Evolutionary conservation across 352 stramenopile species (phyloP).

Genomic region (Globisporangium apiculatum): DNA sequence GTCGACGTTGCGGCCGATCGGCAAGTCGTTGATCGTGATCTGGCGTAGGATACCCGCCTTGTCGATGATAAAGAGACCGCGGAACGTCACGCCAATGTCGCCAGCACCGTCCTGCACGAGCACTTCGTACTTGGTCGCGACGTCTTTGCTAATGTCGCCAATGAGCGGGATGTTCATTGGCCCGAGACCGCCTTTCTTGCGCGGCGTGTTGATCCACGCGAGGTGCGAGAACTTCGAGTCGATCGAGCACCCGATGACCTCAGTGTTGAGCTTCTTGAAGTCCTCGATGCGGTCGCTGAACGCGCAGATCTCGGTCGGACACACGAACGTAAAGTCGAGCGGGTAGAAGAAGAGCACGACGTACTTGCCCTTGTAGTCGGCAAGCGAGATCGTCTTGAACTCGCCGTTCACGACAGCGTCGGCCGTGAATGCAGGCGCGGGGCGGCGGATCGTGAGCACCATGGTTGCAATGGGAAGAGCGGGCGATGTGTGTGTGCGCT

Average conservation of each 20-base stretch:
- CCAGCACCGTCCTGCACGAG: conserved; percentile 51
- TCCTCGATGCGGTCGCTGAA: conserved; percentile 80
- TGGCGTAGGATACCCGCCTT: conserved; percentile 71
- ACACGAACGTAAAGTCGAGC: conserved; percentile 90
- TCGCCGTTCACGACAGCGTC: conserved; percentile 72
- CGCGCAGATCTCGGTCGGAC: conserved; percentile 87
- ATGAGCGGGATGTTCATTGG: conserved; percentile 90
- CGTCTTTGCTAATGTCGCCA: conserved; percentile 85
- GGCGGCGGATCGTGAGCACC: conserved; percentile 57
- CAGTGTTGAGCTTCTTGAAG: conserved; percentile 72
- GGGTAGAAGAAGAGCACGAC: conserved; percentile 92
- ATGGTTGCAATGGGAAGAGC: conserved; percentile 16
- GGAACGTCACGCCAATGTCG: conserved; percentile 71
- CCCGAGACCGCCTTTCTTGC: conserved; percentile 86
- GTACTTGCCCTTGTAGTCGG: conserved; percentile 87
- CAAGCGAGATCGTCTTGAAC: conserved; percentile 79
- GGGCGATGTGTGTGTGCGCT: background rate
- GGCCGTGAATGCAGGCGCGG: conserved; percentile 70
- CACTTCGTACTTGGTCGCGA: conserved; percentile 81
- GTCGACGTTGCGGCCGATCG: conserved; percentile 86
- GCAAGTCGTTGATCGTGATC: conserved; percentile 87
- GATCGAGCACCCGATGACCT: conserved; percentile 71
- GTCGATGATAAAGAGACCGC: conserved; percentile 91
- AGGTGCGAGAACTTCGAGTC: conserved; percentile 89
- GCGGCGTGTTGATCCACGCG: conserved; percentile 85